Conservation (phyloP, 2,329 filamentous ascomycete genomes). For the Sclerotinia trifoliorum region DNA sequence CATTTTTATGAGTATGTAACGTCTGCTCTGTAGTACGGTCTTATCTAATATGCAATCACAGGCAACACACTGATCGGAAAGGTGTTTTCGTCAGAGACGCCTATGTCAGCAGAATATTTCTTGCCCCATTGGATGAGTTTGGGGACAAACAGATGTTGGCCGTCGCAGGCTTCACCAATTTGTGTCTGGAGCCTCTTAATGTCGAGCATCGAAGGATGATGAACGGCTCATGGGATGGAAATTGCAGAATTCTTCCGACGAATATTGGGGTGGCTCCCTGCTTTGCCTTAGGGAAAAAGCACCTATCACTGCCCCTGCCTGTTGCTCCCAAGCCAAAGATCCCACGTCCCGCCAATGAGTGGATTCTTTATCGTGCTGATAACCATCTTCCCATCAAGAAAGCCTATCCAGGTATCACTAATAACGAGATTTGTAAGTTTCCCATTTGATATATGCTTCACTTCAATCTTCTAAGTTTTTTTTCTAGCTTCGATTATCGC, state of each 20-base stretch:
- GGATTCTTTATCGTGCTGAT: slow-evolving; percentile 15
- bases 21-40: too few species aligned
- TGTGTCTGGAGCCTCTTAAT: background rate
- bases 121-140: background rate
- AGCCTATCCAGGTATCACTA: slow-evolving; percentile 10
- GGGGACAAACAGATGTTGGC: background rate
- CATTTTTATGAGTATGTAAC: slow-evolving; percentile 6
- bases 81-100: background rate
- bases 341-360: slow-evolving; percentile 17
- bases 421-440: slow-evolving; percentile 17
- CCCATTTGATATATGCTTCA: background rate
- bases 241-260: background rate
- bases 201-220: background rate
- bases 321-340: background rate
- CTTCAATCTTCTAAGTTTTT: background rate
- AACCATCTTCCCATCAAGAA: slow-evolving; percentile 15
- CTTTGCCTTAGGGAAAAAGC: background rate
- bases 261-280: background rate
- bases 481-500: slow-evolving; percentile 7
- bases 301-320: background rate
- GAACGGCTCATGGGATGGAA: background rate
- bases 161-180: slow-evolving; percentile 10
- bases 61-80: background rate
- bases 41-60: background rate
- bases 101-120: background rate